These are phyloP conservation scores for Ormosia semicastrata DNA, from an alignment of 306 rosid species.

Conservation along the genomic window DNA sequence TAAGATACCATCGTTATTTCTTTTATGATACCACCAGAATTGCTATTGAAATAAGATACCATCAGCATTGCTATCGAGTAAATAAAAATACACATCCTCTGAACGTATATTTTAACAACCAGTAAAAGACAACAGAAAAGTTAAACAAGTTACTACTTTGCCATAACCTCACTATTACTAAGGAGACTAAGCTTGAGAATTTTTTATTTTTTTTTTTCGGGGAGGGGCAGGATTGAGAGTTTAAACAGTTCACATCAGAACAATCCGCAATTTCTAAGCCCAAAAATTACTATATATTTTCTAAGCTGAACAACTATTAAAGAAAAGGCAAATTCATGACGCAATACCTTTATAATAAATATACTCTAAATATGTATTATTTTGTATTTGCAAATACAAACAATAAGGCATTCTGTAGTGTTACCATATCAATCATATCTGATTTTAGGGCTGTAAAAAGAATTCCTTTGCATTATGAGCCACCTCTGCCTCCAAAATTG, in stretches of 20 bases:
- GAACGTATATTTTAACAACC: not conserved
- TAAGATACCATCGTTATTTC: not conserved
- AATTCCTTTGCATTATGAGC: constrained; percentile 81
- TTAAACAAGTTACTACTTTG: not conserved
- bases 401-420: not conserved
- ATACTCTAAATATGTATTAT: not conserved
- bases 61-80: not conserved
- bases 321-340: not conserved
- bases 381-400: constrained; percentile 24
- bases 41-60: not conserved
- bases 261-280: not conserved
- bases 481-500: constrained; percentile 83
- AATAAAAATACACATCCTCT: not conserved
- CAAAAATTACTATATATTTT: not conserved
- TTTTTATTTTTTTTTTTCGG: not conserved
- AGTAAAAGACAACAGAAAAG: not conserved
- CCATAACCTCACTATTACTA: too few species aligned
- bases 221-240: not conserved
- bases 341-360: constrained; percentile 9
- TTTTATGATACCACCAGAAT: not conserved
- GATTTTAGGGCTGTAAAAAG: constrained; percentile 70
- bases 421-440: constrained; percentile 38
- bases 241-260: not conserved
- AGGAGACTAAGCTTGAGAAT: not conserved
- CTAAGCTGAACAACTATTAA: not conserved